Evolutionary conservation across 331 rosid species (phyloP).

Genomic region (Spiraea crenata): DNA sequence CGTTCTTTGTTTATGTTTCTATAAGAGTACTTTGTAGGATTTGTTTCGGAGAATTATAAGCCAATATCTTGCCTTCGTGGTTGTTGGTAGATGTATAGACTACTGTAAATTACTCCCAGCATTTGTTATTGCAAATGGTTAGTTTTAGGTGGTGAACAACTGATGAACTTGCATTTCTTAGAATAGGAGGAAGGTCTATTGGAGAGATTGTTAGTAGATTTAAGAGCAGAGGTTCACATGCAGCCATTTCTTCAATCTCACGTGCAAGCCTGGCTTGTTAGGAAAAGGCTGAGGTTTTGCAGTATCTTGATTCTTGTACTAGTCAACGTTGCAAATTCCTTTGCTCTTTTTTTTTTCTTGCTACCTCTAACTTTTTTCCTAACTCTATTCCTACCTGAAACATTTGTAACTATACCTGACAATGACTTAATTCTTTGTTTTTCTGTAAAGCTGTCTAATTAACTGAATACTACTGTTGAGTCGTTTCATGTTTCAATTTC

Average conservation of each 20-base stretch:
- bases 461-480: neutral
- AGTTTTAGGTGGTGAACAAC: neutral
- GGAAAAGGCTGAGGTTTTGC: neutral
- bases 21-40: neutral
- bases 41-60: neutral
- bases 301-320: neutral
- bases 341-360: neutral
- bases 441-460: neutral
- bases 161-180: neutral
- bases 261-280: neutral
- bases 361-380: too few relatives aligned
- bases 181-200: neutral
- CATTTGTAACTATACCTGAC: neutral
- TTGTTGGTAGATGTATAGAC: neutral
- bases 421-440: neutral
- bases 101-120: neutral
- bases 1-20: neutral
- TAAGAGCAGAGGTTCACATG: neutral
- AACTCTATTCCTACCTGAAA: neutral
- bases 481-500: neutral
- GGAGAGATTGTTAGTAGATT: neutral
- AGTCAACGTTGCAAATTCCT: neutral
- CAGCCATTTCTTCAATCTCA: neutral
- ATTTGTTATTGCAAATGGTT: neutral
- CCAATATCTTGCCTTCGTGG: neutral